Evolutionary conservation across 2,329 filamentous ascomycete genomes (phyloP).

Genomic region (Zasmidium citrigriseum): DNA sequence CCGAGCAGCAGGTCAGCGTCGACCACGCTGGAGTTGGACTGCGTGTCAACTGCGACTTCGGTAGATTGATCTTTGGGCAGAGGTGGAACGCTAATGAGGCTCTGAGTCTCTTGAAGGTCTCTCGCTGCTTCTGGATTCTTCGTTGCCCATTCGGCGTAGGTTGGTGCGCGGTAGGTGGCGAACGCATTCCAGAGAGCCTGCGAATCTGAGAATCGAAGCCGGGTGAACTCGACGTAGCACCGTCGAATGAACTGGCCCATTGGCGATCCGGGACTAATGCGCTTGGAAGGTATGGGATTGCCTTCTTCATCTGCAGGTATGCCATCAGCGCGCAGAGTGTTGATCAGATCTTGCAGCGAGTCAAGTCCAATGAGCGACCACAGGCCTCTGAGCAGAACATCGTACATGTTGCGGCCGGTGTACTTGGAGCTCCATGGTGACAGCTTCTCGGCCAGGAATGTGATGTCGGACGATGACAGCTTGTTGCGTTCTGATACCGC

Average conservation of each 20-base stretch:
- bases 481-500: slow-evolving; percentile 17
- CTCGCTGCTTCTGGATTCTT: slow-evolving; percentile 48
- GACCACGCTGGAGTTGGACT: slow-evolving; percentile 22
- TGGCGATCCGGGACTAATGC: slow-evolving; percentile 72
- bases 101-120: slow-evolving; percentile 6
- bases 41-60: not conserved
- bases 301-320: slow-evolving; percentile 43
- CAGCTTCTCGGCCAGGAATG: slow-evolving; percentile 21
- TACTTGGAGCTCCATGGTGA: slow-evolving; percentile 43
- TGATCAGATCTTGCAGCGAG: slow-evolving; percentile 67
- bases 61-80: not conserved
- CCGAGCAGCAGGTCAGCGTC: slow-evolving; percentile 61
- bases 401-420: slow-evolving; percentile 82
- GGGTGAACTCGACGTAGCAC: slow-evolving; percentile 74
- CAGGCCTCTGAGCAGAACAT: slow-evolving; percentile 75
- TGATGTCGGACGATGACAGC: slow-evolving; percentile 16
- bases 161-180: slow-evolving; percentile 76
- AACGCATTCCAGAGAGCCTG: slow-evolving; percentile 80
- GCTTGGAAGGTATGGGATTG: slow-evolving; percentile 35
- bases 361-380: slow-evolving; percentile 85
- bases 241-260: slow-evolving; percentile 79
- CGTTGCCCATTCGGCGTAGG: slow-evolving; percentile 61
- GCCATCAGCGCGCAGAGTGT: slow-evolving; percentile 48
- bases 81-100: not conserved
- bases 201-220: slow-evolving; percentile 77